Percentiles rank a stretch among this genome's conserved stretches.
These are phyloP conservation scores for Stemphylium beticola DNA, from an alignment of 2,329 filamentous ascomycete species.

Conservation along the genomic window DNA sequence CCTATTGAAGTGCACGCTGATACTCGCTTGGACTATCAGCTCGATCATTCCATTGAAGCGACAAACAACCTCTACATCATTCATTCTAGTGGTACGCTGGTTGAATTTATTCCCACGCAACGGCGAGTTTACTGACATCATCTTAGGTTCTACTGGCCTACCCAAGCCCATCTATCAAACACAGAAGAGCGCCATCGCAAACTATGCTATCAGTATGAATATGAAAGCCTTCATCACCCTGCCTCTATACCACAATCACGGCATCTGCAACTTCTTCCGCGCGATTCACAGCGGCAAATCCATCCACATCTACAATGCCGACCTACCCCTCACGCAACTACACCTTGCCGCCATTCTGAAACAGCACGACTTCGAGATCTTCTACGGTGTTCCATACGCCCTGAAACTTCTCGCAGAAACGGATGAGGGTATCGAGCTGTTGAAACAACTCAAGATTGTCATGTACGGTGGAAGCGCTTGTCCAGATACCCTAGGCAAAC, in stretches of 20 bases:
- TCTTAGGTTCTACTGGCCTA: conserved; percentile 63
- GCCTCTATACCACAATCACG: conserved; percentile 36
- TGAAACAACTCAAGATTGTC: conserved; percentile 60
- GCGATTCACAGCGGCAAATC: conserved; percentile 32
- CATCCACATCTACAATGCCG: conserved; percentile 35
- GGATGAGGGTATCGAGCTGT: conserved; percentile 58
- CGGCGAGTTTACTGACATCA: not conserved
- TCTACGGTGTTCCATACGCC: conserved; percentile 69
- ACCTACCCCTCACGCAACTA: conserved; percentile 28
- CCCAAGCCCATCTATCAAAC: conserved; percentile 68
- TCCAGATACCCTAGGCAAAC: conserved; percentile 64
- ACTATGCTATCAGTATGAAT: conserved; percentile 27
- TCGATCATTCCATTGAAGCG: conserved; percentile 25
- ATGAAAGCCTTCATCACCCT: conserved; percentile 33
- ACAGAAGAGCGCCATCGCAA: conserved; percentile 49
- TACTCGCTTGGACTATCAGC: conserved; percentile 31
- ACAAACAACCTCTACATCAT: conserved; percentile 33
- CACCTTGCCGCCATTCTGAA: conserved; percentile 24
- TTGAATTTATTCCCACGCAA: not conserved
- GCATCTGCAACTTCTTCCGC: conserved; percentile 36
- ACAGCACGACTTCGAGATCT: conserved; percentile 56
- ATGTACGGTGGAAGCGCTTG: conserved; percentile 65
- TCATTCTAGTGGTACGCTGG: conserved; percentile 36
- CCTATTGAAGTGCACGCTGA: conserved; percentile 35
- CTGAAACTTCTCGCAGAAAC: conserved; percentile 68